phyloP scores from a whole-genome alignment of 2,329 filamentous ascomycete species.

The Nigrospora sphaerica region DNA sequence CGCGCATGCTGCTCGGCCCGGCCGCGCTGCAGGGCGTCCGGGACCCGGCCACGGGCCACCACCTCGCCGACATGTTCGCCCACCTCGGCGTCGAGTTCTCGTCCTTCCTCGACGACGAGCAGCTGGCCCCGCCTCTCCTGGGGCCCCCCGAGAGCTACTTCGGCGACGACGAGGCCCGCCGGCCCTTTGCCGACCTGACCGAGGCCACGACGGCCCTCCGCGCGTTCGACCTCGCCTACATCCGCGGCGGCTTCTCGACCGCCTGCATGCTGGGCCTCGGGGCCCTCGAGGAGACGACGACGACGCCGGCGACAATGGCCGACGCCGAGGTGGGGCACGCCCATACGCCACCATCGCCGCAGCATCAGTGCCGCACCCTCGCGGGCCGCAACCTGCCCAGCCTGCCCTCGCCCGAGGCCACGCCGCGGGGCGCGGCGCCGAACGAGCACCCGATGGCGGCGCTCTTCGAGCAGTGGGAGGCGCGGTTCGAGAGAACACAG shows the following conservation, averaged over 20 bases:
- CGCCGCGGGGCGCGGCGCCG: too few species aligned
- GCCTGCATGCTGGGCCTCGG: too few species aligned
- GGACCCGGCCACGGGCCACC: neutral
- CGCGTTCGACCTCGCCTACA: neutral
- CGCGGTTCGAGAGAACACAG: too few species aligned
- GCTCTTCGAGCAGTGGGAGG: too few species aligned
- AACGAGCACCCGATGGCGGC: too few species aligned
- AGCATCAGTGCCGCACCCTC: too few species aligned
- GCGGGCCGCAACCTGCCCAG: too few species aligned
- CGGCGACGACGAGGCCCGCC: neutral
- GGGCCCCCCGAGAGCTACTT: neutral
- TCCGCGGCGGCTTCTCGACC: neutral
- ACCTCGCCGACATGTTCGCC: neutral
- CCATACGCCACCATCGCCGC: too few species aligned
- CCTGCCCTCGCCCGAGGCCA: too few species aligned
- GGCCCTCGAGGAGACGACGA: too few species aligned
- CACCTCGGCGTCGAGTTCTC: constrained; percentile 1
- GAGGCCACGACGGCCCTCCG: neutral
- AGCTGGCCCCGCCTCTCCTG: neutral
- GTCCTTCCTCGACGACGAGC: neutral
- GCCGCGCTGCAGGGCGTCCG: neutral
- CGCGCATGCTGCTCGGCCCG: neutral
- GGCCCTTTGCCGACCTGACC: neutral
- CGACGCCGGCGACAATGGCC: too few species aligned
- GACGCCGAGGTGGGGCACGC: too few species aligned